Conservation (phyloP, 2,329 filamentous ascomycete genomes). For the Teratosphaeria pseudoeucalypti region DNA sequence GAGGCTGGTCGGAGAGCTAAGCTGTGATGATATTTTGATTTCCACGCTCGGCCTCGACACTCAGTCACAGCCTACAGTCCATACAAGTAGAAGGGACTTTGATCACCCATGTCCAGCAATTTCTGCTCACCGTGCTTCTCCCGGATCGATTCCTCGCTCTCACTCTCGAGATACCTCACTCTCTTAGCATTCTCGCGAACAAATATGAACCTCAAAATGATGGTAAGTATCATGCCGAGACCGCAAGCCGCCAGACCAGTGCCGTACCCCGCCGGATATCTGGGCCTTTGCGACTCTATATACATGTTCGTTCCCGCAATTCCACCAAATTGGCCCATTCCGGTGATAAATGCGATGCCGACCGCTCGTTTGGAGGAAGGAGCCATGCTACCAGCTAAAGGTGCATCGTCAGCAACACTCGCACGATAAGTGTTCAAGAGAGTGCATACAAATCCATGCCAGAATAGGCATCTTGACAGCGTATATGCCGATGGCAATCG, state of each 20-base stretch:
- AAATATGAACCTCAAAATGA: slow-evolving; percentile 11
- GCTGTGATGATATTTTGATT: slow-evolving; percentile 2
- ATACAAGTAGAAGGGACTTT: slow-evolving; percentile 42
- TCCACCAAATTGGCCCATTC: slow-evolving; percentile 38
- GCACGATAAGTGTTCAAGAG: not conserved
- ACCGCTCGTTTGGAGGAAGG: slow-evolving; percentile 43
- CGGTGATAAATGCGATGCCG: slow-evolving; percentile 39
- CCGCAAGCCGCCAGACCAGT: slow-evolving; percentile 7
- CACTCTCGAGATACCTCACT: slow-evolving; percentile 28
- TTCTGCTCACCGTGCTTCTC: slow-evolving; percentile 26
- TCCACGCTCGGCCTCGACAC: not conserved
- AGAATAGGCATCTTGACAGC: slow-evolving; percentile 37
- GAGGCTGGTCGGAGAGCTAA: slow-evolving; percentile 5
- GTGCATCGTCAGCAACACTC: not conserved
- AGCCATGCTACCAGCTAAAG: slow-evolving; percentile 39
- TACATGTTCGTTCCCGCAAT: slow-evolving; percentile 65
- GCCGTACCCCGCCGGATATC: slow-evolving; percentile 41
- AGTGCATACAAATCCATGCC: slow-evolving; percentile 34
- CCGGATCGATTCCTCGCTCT: slow-evolving; percentile 24
- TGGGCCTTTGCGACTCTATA: slow-evolving; percentile 38
- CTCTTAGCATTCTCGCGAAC: slow-evolving; percentile 42
- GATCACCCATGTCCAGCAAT: slow-evolving; percentile 28
- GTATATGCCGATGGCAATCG: slow-evolving; percentile 46
- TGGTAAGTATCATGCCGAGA: slow-evolving; percentile 16
- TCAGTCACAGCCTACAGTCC: slow-evolving; percentile 31